Evolutionary conservation across 73 alveolate genomes (phyloP).

Genomic region (Paraurostyla sp.): DNA sequence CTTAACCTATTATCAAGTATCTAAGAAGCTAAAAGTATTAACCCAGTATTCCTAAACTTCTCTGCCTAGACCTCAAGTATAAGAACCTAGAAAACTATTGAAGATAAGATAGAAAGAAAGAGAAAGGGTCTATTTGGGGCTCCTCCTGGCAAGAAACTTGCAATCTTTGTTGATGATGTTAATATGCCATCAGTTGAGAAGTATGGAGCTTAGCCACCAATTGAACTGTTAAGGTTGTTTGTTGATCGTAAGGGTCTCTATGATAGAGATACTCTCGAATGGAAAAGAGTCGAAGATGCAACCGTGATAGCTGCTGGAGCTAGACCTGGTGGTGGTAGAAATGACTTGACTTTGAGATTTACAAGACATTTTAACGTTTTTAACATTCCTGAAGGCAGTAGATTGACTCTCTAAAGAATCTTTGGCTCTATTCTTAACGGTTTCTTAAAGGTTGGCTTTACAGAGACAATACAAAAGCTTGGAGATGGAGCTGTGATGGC

Average conservation of each 20-base stretch:
- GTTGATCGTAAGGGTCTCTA: slow-evolving; percentile 97
- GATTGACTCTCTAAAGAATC: slow-evolving; percentile 74
- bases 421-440: slow-evolving; percentile 86
- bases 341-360: slow-evolving; percentile 92
- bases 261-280: slow-evolving; percentile 97
- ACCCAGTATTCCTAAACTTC: slow-evolving; percentile 95
- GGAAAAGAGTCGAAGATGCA: slow-evolving; percentile 96
- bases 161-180: slow-evolving; percentile 94
- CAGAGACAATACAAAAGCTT: slow-evolving; percentile 92
- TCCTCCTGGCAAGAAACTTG: slow-evolving; percentile 79
- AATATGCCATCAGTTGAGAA: slow-evolving; percentile 96
- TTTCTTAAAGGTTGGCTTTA: slow-evolving; percentile 83
- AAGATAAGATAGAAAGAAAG: slow-evolving; percentile 93
- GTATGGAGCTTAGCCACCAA: slow-evolving; percentile 99
- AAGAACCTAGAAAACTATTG: slow-evolving; percentile 95
- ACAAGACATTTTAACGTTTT: slow-evolving; percentile 93
- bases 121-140: slow-evolving; percentile 81
- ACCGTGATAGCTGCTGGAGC: slow-evolving; percentile 98
- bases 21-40: slow-evolving; percentile 88
- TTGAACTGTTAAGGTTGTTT: slow-evolving; percentile 97
- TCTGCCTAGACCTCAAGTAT: slow-evolving; percentile 98
- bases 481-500: slow-evolving; percentile 91
- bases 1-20: slow-evolving; percentile 84
- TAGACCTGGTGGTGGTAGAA: slow-evolving; percentile 98
- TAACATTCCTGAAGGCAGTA: slow-evolving; percentile 86